Conservation (phyloP, 768 basidiomycete species). For the Naematelia aurantialba region DNA sequence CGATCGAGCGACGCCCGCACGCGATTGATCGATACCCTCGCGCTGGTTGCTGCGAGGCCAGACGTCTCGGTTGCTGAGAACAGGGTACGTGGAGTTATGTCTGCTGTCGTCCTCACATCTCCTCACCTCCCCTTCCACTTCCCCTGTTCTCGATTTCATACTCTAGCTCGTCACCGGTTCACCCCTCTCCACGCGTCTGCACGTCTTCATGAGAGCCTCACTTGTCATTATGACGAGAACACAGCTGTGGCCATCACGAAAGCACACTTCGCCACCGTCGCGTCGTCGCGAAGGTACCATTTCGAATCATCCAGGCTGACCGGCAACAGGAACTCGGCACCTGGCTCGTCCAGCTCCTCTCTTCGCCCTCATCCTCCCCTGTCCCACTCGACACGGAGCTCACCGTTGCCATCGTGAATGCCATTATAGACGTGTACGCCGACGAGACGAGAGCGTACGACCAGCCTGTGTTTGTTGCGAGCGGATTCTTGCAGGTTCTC, state of each 20-base stretch:
- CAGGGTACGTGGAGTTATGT: slow-evolving; percentile 51
- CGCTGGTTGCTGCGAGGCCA: slow-evolving; percentile 71
- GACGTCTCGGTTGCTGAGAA: slow-evolving; percentile 63
- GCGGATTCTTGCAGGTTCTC: slow-evolving; percentile 43
- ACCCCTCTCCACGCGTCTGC: too few relatives aligned
- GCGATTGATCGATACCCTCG: slow-evolving; percentile 78
- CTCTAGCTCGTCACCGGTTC: background rate
- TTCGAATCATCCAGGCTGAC: too few relatives aligned
- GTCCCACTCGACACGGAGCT: slow-evolving; percentile 60
- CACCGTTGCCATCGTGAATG: slow-evolving; percentile 71
- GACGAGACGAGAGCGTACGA: slow-evolving; percentile 80
- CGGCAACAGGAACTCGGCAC: slow-evolving; percentile 37
- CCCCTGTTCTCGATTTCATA: background rate
- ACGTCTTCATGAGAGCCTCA: too few relatives aligned
- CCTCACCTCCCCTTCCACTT: background rate
- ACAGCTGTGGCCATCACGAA: too few relatives aligned
- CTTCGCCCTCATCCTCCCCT: slow-evolving; percentile 51
- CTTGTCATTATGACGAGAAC: too few relatives aligned
- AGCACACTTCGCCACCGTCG: too few relatives aligned
- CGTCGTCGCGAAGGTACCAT: too few relatives aligned
- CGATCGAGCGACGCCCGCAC: slow-evolving; percentile 61
- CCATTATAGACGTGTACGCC: slow-evolving; percentile 87
- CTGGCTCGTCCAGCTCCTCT: slow-evolving; percentile 54
- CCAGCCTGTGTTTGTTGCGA: slow-evolving; percentile 44
- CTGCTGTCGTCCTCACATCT: too few relatives aligned